These are phyloP conservation scores for Cystoisospora suis DNA, from an alignment of 169 alveolate genomes.

Conservation along the genomic window DNA sequence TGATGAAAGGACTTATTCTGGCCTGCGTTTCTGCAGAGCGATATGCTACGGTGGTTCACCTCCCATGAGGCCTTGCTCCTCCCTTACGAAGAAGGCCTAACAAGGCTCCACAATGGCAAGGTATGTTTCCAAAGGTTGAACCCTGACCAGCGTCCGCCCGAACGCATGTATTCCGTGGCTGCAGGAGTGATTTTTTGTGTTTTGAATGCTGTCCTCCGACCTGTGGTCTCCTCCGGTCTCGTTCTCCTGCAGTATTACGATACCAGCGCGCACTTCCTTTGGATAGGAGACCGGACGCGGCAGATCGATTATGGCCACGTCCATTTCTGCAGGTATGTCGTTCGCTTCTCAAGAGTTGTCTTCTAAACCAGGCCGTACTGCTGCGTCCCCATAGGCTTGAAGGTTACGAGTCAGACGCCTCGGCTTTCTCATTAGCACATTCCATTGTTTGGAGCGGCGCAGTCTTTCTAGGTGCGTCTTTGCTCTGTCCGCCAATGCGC, in stretches of 20 bases:
- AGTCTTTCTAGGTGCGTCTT: too few species aligned
- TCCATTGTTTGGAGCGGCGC: too few species aligned
- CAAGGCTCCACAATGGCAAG: conserved; percentile 22
- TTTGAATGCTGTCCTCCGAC: neutral
- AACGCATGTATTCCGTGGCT: neutral
- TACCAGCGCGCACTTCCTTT: conserved; percentile 72
- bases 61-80: conserved; percentile 79
- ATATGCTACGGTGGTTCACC: conserved; percentile 46
- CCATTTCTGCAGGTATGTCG: conserved; percentile 63
- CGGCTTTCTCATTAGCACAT: too few species aligned
- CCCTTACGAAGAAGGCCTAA: conserved; percentile 74
- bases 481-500: too few species aligned
- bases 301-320: conserved; percentile 77
- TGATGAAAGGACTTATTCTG: too few species aligned
- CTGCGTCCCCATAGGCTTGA: too few species aligned
- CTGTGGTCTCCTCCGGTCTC: neutral
- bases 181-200: neutral
- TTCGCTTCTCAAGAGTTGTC: too few species aligned
- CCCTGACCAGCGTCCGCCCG: neutral
- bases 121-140: neutral
- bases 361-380: too few species aligned
- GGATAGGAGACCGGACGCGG: conserved; percentile 82
- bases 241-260: conserved; percentile 17
- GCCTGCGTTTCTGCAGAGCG: neutral
- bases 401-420: too few species aligned